Evolutionary conservation across 495 filamentous ascomycete genomes (phyloP).

Genomic region (Penicillium odoratum): DNA sequence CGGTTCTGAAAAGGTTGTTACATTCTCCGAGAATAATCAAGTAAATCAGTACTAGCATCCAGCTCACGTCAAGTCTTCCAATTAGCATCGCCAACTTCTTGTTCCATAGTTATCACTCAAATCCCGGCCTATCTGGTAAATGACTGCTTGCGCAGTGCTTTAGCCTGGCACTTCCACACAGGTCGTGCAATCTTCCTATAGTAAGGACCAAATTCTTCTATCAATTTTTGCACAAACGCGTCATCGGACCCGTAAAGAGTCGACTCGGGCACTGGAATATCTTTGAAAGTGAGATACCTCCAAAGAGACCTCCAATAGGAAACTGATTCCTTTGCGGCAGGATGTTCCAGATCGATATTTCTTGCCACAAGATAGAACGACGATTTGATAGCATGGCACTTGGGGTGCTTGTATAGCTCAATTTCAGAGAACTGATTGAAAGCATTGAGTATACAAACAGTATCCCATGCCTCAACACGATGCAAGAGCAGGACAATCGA

Average conservation of each 20-base stretch:
- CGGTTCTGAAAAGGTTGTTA: not conserved
- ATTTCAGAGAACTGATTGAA: conserved; percentile 5
- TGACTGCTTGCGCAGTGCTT: conserved; percentile 8
- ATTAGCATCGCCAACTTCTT: not conserved
- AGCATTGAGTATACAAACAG: conserved; percentile 5
- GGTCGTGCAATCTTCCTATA: not conserved
- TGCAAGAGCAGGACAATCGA: conserved; percentile 2
- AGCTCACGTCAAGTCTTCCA: not conserved
- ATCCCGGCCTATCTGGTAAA: not conserved
- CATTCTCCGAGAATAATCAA: not conserved
- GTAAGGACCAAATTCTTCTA: not conserved
- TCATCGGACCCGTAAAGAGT: not conserved
- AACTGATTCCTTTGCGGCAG: not conserved
- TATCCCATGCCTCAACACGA: conserved; percentile 2
- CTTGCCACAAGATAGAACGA: conserved; percentile 7
- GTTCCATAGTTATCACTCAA: not conserved
- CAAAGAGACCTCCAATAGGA: conserved; percentile 2
- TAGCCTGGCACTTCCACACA: conserved; percentile 1
- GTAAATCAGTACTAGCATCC: no score
- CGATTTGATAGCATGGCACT: conserved; percentile 5
- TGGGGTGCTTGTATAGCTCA: conserved; percentile 4
- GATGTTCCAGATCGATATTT: conserved; percentile 1
- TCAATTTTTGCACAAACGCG: not conserved
- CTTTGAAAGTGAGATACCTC: conserved; percentile 7
- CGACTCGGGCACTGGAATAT: not conserved